These are phyloP conservation scores for Backusella westeae DNA, from an alignment of 192 early-diverging fungal genomes.

Conservation along the genomic window DNA sequence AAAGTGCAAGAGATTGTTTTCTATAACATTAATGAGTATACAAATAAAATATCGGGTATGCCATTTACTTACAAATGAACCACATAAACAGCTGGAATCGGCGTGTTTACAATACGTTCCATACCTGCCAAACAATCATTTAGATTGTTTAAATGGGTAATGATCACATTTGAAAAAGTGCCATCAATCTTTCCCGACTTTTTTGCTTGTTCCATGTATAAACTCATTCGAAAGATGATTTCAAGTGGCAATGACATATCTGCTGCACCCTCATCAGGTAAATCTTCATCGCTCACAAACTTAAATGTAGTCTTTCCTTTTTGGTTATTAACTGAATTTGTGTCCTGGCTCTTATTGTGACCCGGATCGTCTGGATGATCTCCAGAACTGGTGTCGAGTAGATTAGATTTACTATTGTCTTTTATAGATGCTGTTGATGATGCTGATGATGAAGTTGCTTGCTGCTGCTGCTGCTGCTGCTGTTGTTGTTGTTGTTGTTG, in stretches of 20 bases:
- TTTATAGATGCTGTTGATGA: background rate
- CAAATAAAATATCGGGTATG: background rate
- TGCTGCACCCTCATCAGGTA: slow-evolving; percentile 34
- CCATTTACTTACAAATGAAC: slow-evolving; percentile 60
- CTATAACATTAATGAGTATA: background rate
- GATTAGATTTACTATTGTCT: background rate
- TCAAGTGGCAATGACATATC: slow-evolving; percentile 53
- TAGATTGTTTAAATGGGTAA: slow-evolving; percentile 52
- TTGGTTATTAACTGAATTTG: background rate
- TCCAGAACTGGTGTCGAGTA: slow-evolving; percentile 13
- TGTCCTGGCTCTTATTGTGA: background rate
- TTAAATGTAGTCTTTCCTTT: background rate
- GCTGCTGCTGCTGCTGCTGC: background rate
- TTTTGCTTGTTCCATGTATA: slow-evolving; percentile 51
- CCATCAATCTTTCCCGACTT: slow-evolving; percentile 51
- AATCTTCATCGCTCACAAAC: slow-evolving; percentile 34
- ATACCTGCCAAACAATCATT: slow-evolving; percentile 58
- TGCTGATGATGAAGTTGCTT: background rate
- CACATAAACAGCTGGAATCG: slow-evolving; percentile 75
- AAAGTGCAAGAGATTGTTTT: slow-evolving; percentile 73
- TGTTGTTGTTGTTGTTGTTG: background rate
- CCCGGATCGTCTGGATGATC: slow-evolving; percentile 24
- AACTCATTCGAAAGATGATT: slow-evolving; percentile 43
- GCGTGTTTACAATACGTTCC: slow-evolving; percentile 70
- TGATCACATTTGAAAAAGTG: slow-evolving; percentile 44